Base-by-base conservation (phyloP, 345 rosid species). In the Garcia nutans region DNA sequence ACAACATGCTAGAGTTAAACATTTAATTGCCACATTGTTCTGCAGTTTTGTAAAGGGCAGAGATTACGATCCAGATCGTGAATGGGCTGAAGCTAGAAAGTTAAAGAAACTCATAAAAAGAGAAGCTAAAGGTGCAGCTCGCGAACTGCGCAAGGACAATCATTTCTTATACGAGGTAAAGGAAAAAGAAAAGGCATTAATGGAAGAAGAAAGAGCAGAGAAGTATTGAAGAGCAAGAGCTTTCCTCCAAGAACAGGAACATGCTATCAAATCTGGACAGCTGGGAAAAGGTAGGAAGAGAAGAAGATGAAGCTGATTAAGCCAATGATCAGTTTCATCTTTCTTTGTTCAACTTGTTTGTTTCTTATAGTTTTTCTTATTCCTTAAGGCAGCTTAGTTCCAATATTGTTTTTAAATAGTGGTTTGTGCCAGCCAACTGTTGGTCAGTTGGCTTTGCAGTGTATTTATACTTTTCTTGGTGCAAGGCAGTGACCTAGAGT, bases 31-130 rank as follows among this genome's bases (percentile, higher is more conserved):
- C 42, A 8, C 79, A 13, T 73, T 74, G 54, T 84, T 79, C 47
- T 88, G 90, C 93, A 96, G 98, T 88, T 96, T 83, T 82, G 91
- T 80, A 16, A 89, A 85, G 87, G 95, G 92, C 50, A 90, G 93
- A 82, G 98, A 96, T 84, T 93, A 93, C 23, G 99, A 93, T 84
- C 99, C 97, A 56, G 99, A 96, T 72, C 88, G 94, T 13, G 85
- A 87, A 49, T 82, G 92, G 66, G 92, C 85, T 0, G 99, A 96
- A 70, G 62, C 60, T 20, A 92, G 82, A 74, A 96, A 92, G 85
- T 65, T 90, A 83, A 84, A 86, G 86, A 93, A 81, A 72, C 86
- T 75, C 0, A 41, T 90, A 10, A 89, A 84, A 47, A 69, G 80
- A 6, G 99, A 89, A 84, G 88, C 87, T 3, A 88, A 87, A 82